Base-by-base conservation (phyloP, 192 early-diverging fungal species). In the Entomortierella beljakovae region DNA sequence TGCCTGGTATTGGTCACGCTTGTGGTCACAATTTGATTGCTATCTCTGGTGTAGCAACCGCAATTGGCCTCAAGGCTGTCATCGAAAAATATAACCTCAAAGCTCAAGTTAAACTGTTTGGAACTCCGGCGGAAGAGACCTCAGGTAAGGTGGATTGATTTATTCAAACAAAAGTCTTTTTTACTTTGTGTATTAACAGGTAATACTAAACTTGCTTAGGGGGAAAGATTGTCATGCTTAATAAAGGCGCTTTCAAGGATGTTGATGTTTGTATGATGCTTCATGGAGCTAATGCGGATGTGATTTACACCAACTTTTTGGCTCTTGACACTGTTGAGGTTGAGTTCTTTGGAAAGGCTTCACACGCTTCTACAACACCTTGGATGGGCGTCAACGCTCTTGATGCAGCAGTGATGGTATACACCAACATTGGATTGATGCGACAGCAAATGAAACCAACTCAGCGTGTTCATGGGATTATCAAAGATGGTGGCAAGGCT, bases 191-290 rank as follows among this genome's bases (percentile, higher is more conserved):
- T n/a, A n/a, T n/a, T n/a, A n/a, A n/a, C n/a, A n/a, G n/a, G n/a
- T n/a, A n/a, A n/a, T n/a, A n/a, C n/a, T n/a, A n/a, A n/a, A n/a
- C 34, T 40, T 0, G 16, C 16, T 61, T 80, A 31, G 87, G 90
- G 33, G 95, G 95, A 53, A 96, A 96, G 70, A 88, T 94, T 65
- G 64, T 71, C 2, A 86, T 96, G 73, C 72, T 92, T 23, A 65
- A 93, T 25, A 70, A 82, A 8, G 90, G 92, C 0, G 90, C 90
- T 15, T 95, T 95, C 80, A 81, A 92, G 32, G 83, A 84, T 55
- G 81, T 88, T 10, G 93, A 94, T 74, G 71, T 92, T 5, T 88
- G 92, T 64, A 80, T 96, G 84, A 96, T 96, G 94, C 75, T 91
- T 48, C 95, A 96, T 81, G 93, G 94, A 22, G 77, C 88, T 22